Conservation (phyloP, 352 stramenopile species). For the Globisporangium sylvaticum region DNA sequence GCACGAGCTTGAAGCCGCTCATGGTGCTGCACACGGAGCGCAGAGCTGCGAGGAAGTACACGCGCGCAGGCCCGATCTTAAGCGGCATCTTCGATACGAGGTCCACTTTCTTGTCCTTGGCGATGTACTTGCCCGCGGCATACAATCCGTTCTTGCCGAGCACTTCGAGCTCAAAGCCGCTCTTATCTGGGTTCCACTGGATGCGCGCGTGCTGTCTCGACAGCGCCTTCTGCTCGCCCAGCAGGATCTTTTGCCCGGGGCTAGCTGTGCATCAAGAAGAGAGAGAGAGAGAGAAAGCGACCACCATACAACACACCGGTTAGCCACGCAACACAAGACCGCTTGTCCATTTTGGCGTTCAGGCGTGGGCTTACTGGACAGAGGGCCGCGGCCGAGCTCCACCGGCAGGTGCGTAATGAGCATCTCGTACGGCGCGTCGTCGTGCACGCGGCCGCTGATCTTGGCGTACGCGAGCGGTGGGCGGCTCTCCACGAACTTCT, state of each 20-base stretch:
- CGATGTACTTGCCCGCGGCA: conserved; percentile 56
- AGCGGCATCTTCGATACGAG: conserved; percentile 68
- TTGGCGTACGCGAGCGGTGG: conserved; percentile 82
- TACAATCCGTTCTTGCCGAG: conserved; percentile 84
- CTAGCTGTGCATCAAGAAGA: conserved; percentile 17
- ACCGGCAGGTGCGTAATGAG: conserved; percentile 73
- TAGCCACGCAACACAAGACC: neutral
- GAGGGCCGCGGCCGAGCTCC: conserved; percentile 60
- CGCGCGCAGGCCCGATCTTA: conserved; percentile 67
- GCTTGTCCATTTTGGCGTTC: neutral
- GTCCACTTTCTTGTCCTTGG: conserved; percentile 70
- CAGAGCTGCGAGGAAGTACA: conserved; percentile 77
- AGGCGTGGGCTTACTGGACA: conserved; percentile 23
- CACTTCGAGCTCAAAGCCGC: conserved; percentile 72
- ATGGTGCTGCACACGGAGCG: conserved; percentile 76
- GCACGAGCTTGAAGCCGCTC: conserved; percentile 79
- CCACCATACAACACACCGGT: neutral
- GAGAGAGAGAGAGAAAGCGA: neutral
- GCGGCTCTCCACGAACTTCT: conserved; percentile 70
- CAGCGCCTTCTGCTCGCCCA: conserved; percentile 83
- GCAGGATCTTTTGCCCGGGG: conserved; percentile 43
- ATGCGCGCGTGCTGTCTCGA: conserved; percentile 73
- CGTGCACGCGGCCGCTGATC: conserved; percentile 51
- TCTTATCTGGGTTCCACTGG: conserved; percentile 69
- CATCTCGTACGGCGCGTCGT: conserved; percentile 68